These are phyloP conservation scores for Cylindricascospora bacillispora DNA, from an alignment of 1,139 yeast species.

Conservation along the genomic window DNA sequence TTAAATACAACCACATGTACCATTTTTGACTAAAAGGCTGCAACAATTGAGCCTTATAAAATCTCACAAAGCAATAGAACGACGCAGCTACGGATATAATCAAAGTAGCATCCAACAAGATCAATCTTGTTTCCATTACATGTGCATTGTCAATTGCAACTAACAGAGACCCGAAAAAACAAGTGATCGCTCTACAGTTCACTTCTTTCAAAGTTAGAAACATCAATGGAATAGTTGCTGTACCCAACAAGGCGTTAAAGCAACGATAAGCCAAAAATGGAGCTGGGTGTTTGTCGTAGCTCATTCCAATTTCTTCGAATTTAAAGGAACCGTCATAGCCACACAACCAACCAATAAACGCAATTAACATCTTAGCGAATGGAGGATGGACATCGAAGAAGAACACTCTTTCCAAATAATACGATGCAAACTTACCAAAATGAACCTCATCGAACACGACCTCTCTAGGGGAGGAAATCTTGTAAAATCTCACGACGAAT, in stretches of 20 bases:
- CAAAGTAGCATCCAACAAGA: conserved; percentile 81
- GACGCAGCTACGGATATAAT: conserved; percentile 72
- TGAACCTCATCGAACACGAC: conserved; percentile 98
- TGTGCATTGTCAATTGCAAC: conserved; percentile 90
- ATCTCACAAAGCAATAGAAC: conserved; percentile 64
- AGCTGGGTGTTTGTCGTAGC: conserved; percentile 59
- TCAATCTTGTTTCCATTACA: conserved; percentile 78
- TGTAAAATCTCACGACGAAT: conserved; percentile 55
- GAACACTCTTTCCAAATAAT: conserved; percentile 68
- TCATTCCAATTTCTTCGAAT: conserved; percentile 82
- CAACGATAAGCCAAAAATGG: conserved; percentile 86
- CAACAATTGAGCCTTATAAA: conserved; percentile 52
- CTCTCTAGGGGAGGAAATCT: conserved; percentile 60
- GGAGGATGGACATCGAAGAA: conserved; percentile 98
- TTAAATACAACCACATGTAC: conserved; percentile 78
- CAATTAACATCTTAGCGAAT: conserved; percentile 85
- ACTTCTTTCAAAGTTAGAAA: conserved; percentile 74
- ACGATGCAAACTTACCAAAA: conserved; percentile 91
- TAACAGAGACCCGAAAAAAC: conserved; percentile 65
- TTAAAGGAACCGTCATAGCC: conserved; percentile 87
- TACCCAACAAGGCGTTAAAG: conserved; percentile 71
- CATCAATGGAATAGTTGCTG: conserved; percentile 69
- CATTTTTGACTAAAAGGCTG: conserved; percentile 55
- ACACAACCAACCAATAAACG: conserved; percentile 75
- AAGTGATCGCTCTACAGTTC: conserved; percentile 67